A percentile compares a stretch with the other conserved stretches of the same genome.
These are phyloP conservation scores for Pistacia vera DNA, from an alignment of 345 rosid species.

Conservation along the genomic window DNA sequence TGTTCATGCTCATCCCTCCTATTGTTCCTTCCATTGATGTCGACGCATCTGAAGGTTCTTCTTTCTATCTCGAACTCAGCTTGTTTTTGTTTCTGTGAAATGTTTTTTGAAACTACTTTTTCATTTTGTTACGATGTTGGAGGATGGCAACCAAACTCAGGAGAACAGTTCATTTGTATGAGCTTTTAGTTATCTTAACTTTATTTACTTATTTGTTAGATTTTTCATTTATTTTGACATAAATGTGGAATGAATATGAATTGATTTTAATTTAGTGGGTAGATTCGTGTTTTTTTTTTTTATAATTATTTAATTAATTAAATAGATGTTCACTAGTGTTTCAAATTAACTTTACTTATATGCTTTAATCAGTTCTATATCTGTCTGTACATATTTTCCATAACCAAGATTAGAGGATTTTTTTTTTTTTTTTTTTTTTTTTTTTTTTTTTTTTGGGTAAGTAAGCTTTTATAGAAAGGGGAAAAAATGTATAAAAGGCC, in stretches of 20 bases:
- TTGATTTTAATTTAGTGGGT: neutral
- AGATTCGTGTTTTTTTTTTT: neutral
- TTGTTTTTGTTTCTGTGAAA: neutral
- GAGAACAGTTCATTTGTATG: constrained; percentile 89
- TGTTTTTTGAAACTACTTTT: neutral
- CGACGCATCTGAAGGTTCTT: constrained; percentile 84
- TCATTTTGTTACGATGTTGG: constrained; percentile 53
- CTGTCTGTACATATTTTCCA: neutral
- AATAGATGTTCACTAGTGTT: neutral
- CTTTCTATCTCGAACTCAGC: neutral
- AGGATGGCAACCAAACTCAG: constrained; percentile 73
- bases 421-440: too few relatives aligned
- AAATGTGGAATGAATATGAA: neutral
- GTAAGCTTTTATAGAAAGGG: too few relatives aligned
- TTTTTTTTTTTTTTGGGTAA: too few relatives aligned
- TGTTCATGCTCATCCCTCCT: constrained; percentile 85
- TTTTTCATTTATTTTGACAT: neutral
- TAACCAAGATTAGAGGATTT: neutral
- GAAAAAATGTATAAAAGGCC: too few relatives aligned
- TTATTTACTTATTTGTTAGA: neutral
- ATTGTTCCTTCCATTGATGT: constrained; percentile 94
- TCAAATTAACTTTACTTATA: neutral
- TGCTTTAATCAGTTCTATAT: neutral
- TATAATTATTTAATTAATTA: neutral
- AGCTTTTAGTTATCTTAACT: constrained; percentile 35